phyloP scores from a whole-genome alignment of 371 early-diverging fungal genomes.

The Mucor racemosus region DNA sequence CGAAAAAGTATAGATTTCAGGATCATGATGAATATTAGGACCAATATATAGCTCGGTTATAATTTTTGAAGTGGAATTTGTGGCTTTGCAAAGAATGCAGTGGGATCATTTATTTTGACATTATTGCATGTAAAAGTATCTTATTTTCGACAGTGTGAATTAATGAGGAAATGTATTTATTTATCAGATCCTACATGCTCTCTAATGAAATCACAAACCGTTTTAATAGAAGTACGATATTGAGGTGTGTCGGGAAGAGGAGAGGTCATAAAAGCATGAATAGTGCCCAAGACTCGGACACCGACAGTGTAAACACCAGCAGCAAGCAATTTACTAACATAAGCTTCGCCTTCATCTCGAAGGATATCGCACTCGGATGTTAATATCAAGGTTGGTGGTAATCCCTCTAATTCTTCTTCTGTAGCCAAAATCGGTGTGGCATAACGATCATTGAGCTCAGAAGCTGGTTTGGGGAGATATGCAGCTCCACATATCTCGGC shows the following conservation, averaged over 20 bases:
- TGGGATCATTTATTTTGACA: neutral
- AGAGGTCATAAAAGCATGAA: conserved; percentile 26
- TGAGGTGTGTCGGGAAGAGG: conserved; percentile 21
- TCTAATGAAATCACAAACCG: conserved; percentile 17
- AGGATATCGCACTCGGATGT: conserved; percentile 32
- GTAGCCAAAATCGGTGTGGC: conserved; percentile 20
- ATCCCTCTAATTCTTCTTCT: conserved; percentile 18
- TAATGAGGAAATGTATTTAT: neutral
- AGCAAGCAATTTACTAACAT: conserved; percentile 15
- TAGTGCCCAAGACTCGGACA: conserved; percentile 19
- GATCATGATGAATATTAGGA: too few relatives aligned
- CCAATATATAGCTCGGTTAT: too few relatives aligned
- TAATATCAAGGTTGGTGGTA: conserved; percentile 26
- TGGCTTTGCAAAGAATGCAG: too few relatives aligned
- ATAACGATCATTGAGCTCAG: conserved; percentile 7
- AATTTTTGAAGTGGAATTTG: too few relatives aligned
- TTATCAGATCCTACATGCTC: neutral
- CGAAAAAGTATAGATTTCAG: too few relatives aligned
- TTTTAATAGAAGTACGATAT: conserved; percentile 10
- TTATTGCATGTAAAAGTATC: too few relatives aligned
- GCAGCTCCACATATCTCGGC: conserved; percentile 2
- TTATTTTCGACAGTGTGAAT: too few relatives aligned
- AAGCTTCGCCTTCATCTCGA: conserved; percentile 36
- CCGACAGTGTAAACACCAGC: conserved; percentile 28
- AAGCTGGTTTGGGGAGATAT: conserved; percentile 14